phyloP scores from a whole-genome alignment of 176 grass and related monocot species.

The Bonia amplexicaulis region DNA sequence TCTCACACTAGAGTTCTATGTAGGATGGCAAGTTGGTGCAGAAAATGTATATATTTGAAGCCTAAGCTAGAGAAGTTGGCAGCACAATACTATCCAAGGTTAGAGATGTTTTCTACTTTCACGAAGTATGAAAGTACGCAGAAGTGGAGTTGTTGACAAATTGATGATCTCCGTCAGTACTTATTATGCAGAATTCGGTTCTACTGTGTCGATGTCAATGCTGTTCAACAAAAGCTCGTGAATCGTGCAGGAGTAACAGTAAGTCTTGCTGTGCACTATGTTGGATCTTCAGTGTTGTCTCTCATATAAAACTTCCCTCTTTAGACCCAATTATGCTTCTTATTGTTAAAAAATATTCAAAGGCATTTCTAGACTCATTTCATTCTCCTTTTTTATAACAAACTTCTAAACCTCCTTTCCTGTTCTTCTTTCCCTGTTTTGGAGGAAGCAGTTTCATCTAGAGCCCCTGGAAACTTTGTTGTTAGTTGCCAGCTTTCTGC shows the following conservation, averaged over 20 bases:
- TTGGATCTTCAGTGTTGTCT: not conserved
- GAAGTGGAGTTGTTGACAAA: not conserved
- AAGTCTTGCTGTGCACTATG: constrained; percentile 26
- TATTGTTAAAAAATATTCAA: not conserved
- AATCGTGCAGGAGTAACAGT: constrained; percentile 82
- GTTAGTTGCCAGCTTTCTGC: constrained; percentile 28
- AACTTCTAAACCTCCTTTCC: constrained; percentile 6
- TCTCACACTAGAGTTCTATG: not conserved
- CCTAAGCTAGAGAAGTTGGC: constrained; percentile 95
- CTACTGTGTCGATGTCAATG: constrained; percentile 81
- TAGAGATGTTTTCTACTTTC: not conserved
- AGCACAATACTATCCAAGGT: constrained; percentile 86
- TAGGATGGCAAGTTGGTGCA: constrained; percentile 95
- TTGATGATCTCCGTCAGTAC: constrained; percentile 13
- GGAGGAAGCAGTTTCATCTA: constrained; percentile 10
- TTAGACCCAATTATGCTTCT: not conserved
- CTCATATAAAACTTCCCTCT: not conserved
- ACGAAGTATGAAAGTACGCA: constrained; percentile 6
- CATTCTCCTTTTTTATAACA: not conserved
- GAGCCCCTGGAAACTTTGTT: constrained; percentile 20
- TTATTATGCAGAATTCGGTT: constrained; percentile 67
- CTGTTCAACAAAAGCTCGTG: constrained; percentile 80
- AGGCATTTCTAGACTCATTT: not conserved
- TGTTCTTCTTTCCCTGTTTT: constrained; percentile 18
- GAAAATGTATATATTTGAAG: constrained; percentile 99